A percentile compares a stretch with the other conserved stretches of the same genome.
Evolutionary conservation across 2,329 filamentous ascomycete genomes (phyloP).

Genomic region (Trichocomaceae sp.): DNA sequence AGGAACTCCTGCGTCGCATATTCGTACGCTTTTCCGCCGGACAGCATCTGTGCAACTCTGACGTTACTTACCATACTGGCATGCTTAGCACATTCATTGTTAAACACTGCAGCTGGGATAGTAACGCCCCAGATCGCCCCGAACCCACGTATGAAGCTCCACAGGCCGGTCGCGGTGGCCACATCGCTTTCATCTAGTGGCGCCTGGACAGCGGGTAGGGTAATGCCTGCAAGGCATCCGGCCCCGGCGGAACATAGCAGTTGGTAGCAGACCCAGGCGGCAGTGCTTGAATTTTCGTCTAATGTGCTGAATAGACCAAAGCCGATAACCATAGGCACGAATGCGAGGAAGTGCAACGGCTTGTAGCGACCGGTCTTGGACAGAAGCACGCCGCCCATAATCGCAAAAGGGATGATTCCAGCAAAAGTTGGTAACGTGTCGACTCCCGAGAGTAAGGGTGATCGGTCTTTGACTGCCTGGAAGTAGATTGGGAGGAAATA

Average conservation of each 20-base stretch:
- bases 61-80: neutral
- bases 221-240: constrained; percentile 21
- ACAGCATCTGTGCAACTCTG: constrained; percentile 7
- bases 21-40: constrained; percentile 20
- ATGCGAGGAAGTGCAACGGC: constrained; percentile 23
- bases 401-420: constrained; percentile 20
- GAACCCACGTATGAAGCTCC: constrained; percentile 26
- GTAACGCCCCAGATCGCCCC: constrained; percentile 27
- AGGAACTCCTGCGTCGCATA: constrained; percentile 10
- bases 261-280: constrained; percentile 25
- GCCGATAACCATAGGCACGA: constrained; percentile 21
- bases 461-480: constrained; percentile 32
- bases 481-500: constrained; percentile 44
- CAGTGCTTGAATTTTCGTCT: constrained; percentile 18
- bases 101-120: constrained; percentile 27
- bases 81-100: constrained; percentile 14
- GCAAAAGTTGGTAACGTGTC: constrained; percentile 24
- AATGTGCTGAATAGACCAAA: constrained; percentile 25
- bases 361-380: constrained; percentile 29
- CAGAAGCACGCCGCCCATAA: constrained; percentile 27
- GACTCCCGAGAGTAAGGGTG: constrained; percentile 27
- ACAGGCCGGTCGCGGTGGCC: constrained; percentile 22
- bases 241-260: constrained; percentile 21
- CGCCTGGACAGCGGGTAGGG: constrained; percentile 26
- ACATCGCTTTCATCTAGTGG: constrained; percentile 22